Conservation (phyloP, 495 filamentous ascomycete genomes). For the Letharia columbiana region DNA sequence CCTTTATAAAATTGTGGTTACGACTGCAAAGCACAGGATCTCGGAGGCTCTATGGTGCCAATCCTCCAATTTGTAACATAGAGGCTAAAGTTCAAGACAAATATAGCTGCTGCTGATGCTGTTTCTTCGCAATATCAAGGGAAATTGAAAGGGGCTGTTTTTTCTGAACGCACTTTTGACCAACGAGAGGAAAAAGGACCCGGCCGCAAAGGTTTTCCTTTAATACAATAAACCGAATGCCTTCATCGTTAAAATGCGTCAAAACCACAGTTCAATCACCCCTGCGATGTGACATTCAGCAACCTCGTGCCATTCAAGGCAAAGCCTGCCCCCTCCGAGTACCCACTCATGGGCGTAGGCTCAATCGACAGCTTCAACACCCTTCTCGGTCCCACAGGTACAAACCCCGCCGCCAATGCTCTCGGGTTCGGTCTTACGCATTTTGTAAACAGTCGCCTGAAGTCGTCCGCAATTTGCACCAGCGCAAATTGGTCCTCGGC, state of each 20-base stretch:
- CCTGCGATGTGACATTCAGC: neutral
- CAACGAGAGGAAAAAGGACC: neutral
- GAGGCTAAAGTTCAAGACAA: too few species aligned
- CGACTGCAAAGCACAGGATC: too few species aligned
- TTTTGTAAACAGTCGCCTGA: neutral
- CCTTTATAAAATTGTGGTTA: too few species aligned
- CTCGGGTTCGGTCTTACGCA: neutral
- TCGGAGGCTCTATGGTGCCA: too few species aligned
- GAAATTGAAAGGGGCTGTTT: too few species aligned
- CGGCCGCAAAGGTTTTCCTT: neutral
- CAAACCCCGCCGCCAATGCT: neutral
- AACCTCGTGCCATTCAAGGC: neutral
- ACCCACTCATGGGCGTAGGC: neutral
- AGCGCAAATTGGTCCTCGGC: neutral
- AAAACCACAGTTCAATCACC: neutral
- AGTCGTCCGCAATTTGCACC: neutral
- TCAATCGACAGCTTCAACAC: neutral
- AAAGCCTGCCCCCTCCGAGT: neutral
- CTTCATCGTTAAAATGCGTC: neutral
- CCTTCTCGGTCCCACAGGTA: neutral
- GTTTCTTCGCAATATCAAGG: too few species aligned
- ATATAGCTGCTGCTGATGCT: too few species aligned
- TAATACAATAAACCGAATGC: neutral
- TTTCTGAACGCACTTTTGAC: too few species aligned
- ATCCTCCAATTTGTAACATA: too few species aligned